Percentiles rank a stretch among this genome's conserved stretches.
phyloP scores from a whole-genome alignment of 2,329 filamentous ascomycete species.

The Sphaceloma murrayae region DNA sequence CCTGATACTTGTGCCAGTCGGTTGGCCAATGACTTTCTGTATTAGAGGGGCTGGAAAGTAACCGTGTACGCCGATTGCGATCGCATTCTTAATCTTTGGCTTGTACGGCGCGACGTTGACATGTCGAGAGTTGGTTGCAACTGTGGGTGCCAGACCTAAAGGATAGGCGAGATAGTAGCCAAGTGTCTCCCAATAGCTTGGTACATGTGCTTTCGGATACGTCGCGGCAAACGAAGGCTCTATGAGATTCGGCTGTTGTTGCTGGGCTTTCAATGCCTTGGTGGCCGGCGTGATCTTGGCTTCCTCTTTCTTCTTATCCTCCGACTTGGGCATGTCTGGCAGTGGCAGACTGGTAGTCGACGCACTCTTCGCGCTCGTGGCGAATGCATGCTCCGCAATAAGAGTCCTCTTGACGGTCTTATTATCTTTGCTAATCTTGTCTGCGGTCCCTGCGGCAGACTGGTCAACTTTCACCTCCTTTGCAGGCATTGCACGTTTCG shows the following conservation, averaged over 20 bases:
- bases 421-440: neutral
- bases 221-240: constrained; percentile 61
- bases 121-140: constrained; percentile 48
- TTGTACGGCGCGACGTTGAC: constrained; percentile 60
- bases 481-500: neutral
- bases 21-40: constrained; percentile 85
- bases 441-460: neutral
- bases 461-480: no score
- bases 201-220: constrained; percentile 44
- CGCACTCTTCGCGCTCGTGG: constrained; percentile 12
- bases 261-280: constrained; percentile 12
- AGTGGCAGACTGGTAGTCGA: constrained; percentile 7
- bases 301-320: constrained; percentile 6
- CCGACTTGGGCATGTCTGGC: neutral
- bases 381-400: constrained; percentile 9
- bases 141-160: constrained; percentile 26
- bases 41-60: constrained; percentile 82
- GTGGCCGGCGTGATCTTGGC: constrained; percentile 10
- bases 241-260: constrained; percentile 49
- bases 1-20: constrained; percentile 86
- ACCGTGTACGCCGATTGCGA: constrained; percentile 90
- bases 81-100: constrained; percentile 64
- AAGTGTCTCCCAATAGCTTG: constrained; percentile 36
- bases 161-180: constrained; percentile 31
- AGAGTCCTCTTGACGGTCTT: constrained; percentile 10